These are phyloP conservation scores for Tetrahymena borealis DNA, from an alignment of 73 alveolate genomes.

Conservation along the genomic window DNA sequence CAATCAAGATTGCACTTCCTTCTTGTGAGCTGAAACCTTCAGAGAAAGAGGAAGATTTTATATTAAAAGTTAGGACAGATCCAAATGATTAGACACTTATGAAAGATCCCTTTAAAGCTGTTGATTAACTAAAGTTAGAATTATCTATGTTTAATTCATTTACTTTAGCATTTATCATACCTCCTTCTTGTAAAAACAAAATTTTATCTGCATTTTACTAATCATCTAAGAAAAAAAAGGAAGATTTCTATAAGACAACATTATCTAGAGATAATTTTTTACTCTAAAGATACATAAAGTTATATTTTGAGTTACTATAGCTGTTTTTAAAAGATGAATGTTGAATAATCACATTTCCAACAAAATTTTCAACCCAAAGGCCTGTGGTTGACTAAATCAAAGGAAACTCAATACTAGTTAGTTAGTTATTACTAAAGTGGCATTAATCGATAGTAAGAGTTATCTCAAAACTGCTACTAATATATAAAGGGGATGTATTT, in stretches of 20 bases:
- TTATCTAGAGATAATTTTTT: not conserved
- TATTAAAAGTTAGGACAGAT: not conserved
- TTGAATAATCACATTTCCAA: not conserved
- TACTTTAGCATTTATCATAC: not conserved
- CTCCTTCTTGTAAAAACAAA: not conserved
- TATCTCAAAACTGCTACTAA: not conserved
- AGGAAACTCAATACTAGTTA: not conserved
- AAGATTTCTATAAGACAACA: not conserved
- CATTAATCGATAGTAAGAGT: not conserved
- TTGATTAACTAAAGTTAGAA: not conserved
- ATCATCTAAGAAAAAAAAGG: not conserved
- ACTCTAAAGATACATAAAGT: not conserved
- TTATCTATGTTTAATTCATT: not conserved
- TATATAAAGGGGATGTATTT: too few species aligned
- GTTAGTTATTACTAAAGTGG: not conserved
- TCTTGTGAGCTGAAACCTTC: not conserved
- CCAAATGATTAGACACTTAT: not conserved
- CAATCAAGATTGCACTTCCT: not conserved
- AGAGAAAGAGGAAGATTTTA: not conserved
- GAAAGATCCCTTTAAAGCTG: not conserved
- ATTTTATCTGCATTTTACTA: not conserved
- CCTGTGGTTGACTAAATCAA: not conserved
- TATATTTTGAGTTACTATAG: not conserved
- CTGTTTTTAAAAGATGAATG: not conserved
- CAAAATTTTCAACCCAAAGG: not conserved